Evolutionary conservation across 345 rosid genomes (phyloP), one percentile per base, ranked within the genome.

Genomic region (Syzygium grande): DNA sequence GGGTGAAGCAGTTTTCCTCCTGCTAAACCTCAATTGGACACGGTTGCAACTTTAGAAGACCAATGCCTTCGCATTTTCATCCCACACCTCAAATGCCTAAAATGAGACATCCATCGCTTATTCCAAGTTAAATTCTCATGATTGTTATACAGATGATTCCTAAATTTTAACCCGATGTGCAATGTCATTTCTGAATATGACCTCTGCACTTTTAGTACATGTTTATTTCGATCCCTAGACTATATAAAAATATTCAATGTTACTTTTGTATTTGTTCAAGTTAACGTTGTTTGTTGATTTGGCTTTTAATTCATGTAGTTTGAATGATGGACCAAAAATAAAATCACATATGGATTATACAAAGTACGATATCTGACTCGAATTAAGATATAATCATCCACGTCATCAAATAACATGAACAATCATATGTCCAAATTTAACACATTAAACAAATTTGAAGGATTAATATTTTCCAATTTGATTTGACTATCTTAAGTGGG

Each of bases 141-240:
- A 68, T 2, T 34, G 7, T 73, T 4, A 34, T 6, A 17, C 12
- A 73, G 9, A 17, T 34, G 12, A 34, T 68, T 2, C 12, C 46
- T 34, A 11, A 1, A 34, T 6, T 34, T 3, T 34, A 19, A 7
- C 14, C 3, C 0, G 9, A 68, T 8, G 0, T 16, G 12, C 2
- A 30, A 34, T 68, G 1, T 2, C 23, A 9, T 9, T 2, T 0
- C 7, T 34, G 0, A 68, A 19, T 16, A 9, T 9, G 61, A 4
- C 12, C 10, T 2, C 7, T 22, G 1, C 22, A 55, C 27, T 55
- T 55, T 56, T 8, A 8, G 27, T 56, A 9, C 27, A 30, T 30
- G 8, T 65, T 65, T 22, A 65, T 3, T 63, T 0, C 30, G 30
- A 9, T 7, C 41, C 77, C 15, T 63, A 0, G 9, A 63, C 19